Percentiles rank a stretch among this genome's conserved stretches.
These are phyloP conservation scores for Agaricus blazei DNA, from an alignment of 768 basidiomycete genomes.

Conservation along the genomic window DNA sequence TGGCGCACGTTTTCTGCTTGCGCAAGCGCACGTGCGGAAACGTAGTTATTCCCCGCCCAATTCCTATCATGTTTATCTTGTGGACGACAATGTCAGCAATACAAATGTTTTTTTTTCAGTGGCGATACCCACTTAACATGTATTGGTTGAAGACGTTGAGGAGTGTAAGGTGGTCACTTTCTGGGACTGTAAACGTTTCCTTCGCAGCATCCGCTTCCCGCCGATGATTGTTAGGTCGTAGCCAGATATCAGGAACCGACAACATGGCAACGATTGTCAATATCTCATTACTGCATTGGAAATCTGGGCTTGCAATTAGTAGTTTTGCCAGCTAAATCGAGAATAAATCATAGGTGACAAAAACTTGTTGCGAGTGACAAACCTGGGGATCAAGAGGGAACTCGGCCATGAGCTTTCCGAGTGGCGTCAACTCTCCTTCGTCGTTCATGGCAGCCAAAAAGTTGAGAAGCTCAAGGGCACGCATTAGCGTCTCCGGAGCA, in stretches of 20 bases:
- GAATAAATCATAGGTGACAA: not conserved
- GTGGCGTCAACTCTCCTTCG: conserved; percentile 81
- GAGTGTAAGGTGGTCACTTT: conserved; percentile 91
- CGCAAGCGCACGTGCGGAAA: conserved; percentile 74
- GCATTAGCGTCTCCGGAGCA: conserved; percentile 95
- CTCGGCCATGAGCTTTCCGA: conserved; percentile 93
- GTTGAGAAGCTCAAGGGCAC: conserved; percentile 90
- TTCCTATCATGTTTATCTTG: conserved; percentile 72
- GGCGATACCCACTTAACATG: conserved; percentile 55
- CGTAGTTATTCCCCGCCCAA: conserved; percentile 90
- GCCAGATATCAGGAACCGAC: conserved; percentile 94
- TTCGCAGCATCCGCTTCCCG: conserved; percentile 94
- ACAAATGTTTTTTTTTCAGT: not conserved
- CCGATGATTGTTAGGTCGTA: conserved; percentile 82
- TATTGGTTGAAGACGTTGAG: conserved; percentile 96
- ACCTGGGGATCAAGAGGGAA: conserved; percentile 99
- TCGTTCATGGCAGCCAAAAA: conserved; percentile 91
- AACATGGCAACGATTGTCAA: conserved; percentile 95
- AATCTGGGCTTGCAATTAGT: conserved; percentile 91
- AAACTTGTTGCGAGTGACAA: conserved; percentile 11
- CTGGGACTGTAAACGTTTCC: conserved; percentile 81
- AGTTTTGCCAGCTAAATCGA: conserved; percentile 74
- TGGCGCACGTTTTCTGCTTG: conserved; percentile 93
- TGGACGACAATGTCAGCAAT: not conserved
- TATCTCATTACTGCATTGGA: conserved; percentile 94